Percentiles rank a stretch among this genome's conserved stretches.
These are phyloP conservation scores for Pythium rhizo-oryzae DNA, from an alignment of 352 stramenopile species.

Conservation along the genomic window DNA sequence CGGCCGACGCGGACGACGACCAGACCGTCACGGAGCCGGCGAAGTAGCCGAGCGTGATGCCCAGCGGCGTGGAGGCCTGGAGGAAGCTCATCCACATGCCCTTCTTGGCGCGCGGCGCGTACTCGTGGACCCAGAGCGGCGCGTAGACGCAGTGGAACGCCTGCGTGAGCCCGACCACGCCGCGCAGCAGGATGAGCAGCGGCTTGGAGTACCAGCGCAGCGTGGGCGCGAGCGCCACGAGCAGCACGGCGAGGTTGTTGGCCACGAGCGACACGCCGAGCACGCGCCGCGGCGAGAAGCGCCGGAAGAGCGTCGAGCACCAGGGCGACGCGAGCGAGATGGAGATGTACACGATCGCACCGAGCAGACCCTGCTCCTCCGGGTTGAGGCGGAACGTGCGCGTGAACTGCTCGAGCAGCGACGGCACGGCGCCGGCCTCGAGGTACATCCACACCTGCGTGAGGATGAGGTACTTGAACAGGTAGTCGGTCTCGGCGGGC, in stretches of 20 bases:
- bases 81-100: conserved; percentile 88
- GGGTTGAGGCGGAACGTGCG: conserved; percentile 75
- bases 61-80: conserved; percentile 70
- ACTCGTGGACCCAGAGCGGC: conserved; percentile 88
- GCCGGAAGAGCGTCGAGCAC: conserved; percentile 82
- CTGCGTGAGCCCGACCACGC: conserved; percentile 76
- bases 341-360: conserved; percentile 83
- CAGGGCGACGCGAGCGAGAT: conserved; percentile 80
- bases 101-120: conserved; percentile 66
- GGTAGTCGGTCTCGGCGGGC: conserved; percentile 43
- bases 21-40: conserved; percentile 76
- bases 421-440: conserved; percentile 82
- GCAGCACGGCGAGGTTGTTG: conserved; percentile 80
- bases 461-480: conserved; percentile 89
- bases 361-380: conserved; percentile 80
- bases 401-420: conserved; percentile 82
- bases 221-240: conserved; percentile 71
- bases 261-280: conserved; percentile 70
- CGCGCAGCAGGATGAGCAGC: conserved; percentile 73
- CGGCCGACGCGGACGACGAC: conserved; percentile 28
- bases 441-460: conserved; percentile 89
- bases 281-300: conserved; percentile 65
- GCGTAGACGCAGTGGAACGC: conserved; percentile 87
- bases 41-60: conserved; percentile 82
- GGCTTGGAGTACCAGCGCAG: conserved; percentile 68